Conservation (phyloP, 805 yeast species). For the Myxozyma lipomycoides region DNA sequence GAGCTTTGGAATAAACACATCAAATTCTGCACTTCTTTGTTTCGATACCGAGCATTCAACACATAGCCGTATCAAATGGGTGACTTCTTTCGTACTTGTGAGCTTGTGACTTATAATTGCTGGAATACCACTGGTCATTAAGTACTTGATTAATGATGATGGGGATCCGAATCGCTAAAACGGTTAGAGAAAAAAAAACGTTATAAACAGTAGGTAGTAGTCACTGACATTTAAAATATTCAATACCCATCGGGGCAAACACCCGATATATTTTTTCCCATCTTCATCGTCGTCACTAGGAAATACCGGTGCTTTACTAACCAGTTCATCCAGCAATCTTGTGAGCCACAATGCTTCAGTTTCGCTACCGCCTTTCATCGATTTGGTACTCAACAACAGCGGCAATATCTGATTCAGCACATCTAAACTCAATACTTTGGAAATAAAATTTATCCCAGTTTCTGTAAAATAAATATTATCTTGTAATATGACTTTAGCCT, state of each 20-base stretch:
- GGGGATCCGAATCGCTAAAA: slow-evolving; percentile 15
- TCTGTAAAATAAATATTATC: slow-evolving; percentile 2
- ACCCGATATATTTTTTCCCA: slow-evolving; percentile 7
- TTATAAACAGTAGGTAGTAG: background rate
- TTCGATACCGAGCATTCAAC: slow-evolving; percentile 20
- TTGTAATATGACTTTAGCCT: slow-evolving; percentile 3
- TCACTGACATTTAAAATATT: slow-evolving; percentile 13
- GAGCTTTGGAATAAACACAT: slow-evolving; percentile 18
- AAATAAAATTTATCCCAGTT: slow-evolving; percentile 8
- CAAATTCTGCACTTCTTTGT: slow-evolving; percentile 20
- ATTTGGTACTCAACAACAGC: background rate
- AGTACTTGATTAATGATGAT: slow-evolving; percentile 11
- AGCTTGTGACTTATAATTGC: slow-evolving; percentile 13
- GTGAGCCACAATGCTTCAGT: slow-evolving; percentile 3
- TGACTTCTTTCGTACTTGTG: background rate
- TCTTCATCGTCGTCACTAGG: slow-evolving; percentile 1
- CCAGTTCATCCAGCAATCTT: slow-evolving; percentile 14
- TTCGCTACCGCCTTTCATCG: slow-evolving; percentile 7
- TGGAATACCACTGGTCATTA: slow-evolving; percentile 13
- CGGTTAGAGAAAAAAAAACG: background rate
- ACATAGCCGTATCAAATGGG: slow-evolving; percentile 15
- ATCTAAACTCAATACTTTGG: background rate
- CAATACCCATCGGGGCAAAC: slow-evolving; percentile 17
- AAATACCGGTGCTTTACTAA: slow-evolving; percentile 9
- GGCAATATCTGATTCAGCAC: background rate